These are phyloP conservation scores for Fusarium agapanthi DNA, from an alignment of 2,329 filamentous ascomycete genomes.

Conservation along the genomic window DNA sequence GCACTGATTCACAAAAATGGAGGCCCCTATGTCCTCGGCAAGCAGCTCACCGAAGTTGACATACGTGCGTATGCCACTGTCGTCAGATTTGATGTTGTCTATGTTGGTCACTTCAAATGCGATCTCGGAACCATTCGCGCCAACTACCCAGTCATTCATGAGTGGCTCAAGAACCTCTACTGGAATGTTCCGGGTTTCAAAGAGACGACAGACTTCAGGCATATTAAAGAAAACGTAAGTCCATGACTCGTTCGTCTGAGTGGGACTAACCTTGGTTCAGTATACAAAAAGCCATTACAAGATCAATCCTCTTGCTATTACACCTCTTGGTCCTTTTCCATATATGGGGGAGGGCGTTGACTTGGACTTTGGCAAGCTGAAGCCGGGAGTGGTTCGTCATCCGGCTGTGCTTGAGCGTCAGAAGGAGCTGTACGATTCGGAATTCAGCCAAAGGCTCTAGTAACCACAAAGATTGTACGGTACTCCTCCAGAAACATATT, in stretches of 20 bases:
- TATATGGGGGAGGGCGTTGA: slow-evolving; percentile 36
- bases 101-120: slow-evolving; percentile 72
- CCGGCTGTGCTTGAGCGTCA: slow-evolving; percentile 38
- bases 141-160: slow-evolving; percentile 72
- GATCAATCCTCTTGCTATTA: slow-evolving; percentile 42
- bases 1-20: slow-evolving; percentile 56
- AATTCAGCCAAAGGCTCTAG: neutral
- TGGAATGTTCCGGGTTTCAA: slow-evolving; percentile 66
- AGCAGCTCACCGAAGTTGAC: slow-evolving; percentile 73
- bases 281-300: slow-evolving; percentile 41
- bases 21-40: slow-evolving; percentile 69
- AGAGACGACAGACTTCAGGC: slow-evolving; percentile 69
- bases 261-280: slow-evolving; percentile 1
- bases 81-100: slow-evolving; percentile 73
- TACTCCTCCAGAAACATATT: neutral
- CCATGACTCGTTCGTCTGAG: fast-evolving
- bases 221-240: slow-evolving; percentile 69
- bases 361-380: slow-evolving; percentile 31
- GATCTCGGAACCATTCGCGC: slow-evolving; percentile 70
- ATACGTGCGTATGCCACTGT: slow-evolving; percentile 73
- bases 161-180: slow-evolving; percentile 74
- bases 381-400: slow-evolving; percentile 34
- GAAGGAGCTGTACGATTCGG: slow-evolving; percentile 30
- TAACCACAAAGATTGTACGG: fast-evolving
- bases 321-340: slow-evolving; percentile 40